These are phyloP conservation scores for Vaccinium corymbosum DNA, from an alignment of 148 eudicot species.

Conservation along the genomic window DNA sequence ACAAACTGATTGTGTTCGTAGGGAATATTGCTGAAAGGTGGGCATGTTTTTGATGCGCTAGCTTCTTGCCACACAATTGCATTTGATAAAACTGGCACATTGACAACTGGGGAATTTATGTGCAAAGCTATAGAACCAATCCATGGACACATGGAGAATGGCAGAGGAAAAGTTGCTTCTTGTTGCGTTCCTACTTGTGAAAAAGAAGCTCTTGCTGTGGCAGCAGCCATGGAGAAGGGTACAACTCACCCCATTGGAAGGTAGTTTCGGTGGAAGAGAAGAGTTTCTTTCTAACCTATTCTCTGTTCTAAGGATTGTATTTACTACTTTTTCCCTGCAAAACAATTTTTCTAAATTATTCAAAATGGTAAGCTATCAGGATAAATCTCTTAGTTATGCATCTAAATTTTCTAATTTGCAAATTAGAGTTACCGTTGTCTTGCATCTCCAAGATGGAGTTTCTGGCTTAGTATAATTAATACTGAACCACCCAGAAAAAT, in stretches of 20 bases:
- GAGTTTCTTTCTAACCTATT: neutral
- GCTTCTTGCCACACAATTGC: conserved; percentile 89
- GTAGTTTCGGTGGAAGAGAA: conserved; percentile 30
- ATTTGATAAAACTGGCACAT: conserved; percentile 96
- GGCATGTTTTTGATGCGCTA: conserved; percentile 83
- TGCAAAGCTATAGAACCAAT: conserved; percentile 96
- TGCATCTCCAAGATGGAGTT: neutral
- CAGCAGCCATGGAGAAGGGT: conserved; percentile 99
- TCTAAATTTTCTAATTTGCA: neutral
- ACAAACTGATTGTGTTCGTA: conserved; percentile 23
- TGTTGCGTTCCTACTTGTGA: conserved; percentile 93
- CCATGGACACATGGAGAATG: conserved; percentile 56
- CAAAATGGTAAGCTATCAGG: conserved; percentile 5
- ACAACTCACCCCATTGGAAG: conserved; percentile 99
- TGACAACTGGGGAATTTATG: conserved; percentile 89
- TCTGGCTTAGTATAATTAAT: neutral
- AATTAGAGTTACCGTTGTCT: neutral
- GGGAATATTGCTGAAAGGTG: conserved; percentile 97
- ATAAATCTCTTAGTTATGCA: neutral
- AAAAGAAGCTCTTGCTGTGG: conserved; percentile 96
- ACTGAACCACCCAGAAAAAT: neutral
- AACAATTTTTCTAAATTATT: neutral
- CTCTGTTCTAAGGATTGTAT: neutral
- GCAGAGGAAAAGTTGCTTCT: conserved; percentile 30
- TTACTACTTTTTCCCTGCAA: neutral